Evolutionary conservation across 139 green algal species (phyloP).

Genomic region (Coccomyxa sp.): DNA sequence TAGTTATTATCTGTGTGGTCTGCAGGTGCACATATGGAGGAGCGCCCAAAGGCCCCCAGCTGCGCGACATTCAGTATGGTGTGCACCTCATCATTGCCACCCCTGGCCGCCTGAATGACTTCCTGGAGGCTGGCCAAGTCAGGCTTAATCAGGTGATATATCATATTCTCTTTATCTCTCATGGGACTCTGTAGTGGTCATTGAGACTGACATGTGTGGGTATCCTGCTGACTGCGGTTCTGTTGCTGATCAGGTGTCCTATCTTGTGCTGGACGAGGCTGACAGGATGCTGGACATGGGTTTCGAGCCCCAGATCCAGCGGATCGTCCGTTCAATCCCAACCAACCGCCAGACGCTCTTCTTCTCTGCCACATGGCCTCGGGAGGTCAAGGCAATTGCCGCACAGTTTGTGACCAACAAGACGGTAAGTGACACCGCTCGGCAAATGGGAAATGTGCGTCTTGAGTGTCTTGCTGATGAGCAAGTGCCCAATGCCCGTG

Average conservation of each 20-base stretch:
- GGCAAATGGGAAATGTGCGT: neutral
- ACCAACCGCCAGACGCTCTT: constrained; percentile 85
- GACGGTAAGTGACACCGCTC: constrained; percentile 18
- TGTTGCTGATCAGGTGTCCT: constrained; percentile 25
- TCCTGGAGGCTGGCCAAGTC: constrained; percentile 70
- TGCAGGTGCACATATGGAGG: constrained; percentile 80
- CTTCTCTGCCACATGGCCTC: constrained; percentile 80
- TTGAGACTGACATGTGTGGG: too few species aligned
- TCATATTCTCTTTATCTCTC: neutral
- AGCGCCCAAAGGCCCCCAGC: constrained; percentile 81
- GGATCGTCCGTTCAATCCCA: constrained; percentile 66
- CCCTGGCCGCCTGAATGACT: constrained; percentile 89
- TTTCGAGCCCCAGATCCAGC: constrained; percentile 84
- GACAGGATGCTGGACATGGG: constrained; percentile 77
- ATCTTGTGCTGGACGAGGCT: constrained; percentile 69
- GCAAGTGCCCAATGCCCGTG: neutral
- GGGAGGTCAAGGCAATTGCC: constrained; percentile 85
- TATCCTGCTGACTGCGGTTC: neutral
- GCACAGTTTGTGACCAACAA: constrained; percentile 72
- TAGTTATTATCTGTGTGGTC: too few species aligned
- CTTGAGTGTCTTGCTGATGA: neutral
- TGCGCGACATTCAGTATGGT: constrained; percentile 71
- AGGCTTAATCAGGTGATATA: constrained; percentile 35
- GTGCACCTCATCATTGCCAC: constrained; percentile 86
- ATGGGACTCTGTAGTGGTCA: too few species aligned